Base-by-base conservation (phyloP, 805 yeast species). In the Priceomyces medius region DNA sequence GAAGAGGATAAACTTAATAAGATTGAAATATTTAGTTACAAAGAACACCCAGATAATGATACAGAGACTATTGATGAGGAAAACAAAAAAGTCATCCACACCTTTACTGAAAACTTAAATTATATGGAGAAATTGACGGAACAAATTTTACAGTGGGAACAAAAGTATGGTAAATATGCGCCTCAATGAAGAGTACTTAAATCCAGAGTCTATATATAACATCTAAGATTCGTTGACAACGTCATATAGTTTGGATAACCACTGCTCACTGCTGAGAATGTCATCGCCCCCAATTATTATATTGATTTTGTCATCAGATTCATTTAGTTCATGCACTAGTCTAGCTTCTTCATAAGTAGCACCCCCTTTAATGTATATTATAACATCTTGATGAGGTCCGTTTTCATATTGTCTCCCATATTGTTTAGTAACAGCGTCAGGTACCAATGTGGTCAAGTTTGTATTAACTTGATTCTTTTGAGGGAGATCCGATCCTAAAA, bases 271-370 rank as follows among this genome's bases (percentile, higher is more conserved):
- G 43, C 66, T 71, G 40, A 68, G 42, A 10, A 68, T 49, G 17
- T 38, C 40, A 44, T 68, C 72, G 20, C 97, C 89, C 7, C 99
- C 99, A n/a, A 90, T 64, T 1, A 88, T 73, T 12, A 87, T 69
- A 48, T 88, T 77, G 34, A 85, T 72, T 7, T 77, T 79, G 26
- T 76, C 76, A 40, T 70, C 73, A 18, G 78, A 67, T 20, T 64
- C 64, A 54, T 84, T 83, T 47, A 89, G 71, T 46, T 88, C 86
- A 41, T 85, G 80, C 3, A 90, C 80, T 18, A 89, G 64, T 46
- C 97, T 76, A 0, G 95, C 87, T 59, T 93, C 99, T 61, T 91
- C 98, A 58, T 80, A 88, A 1, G 98, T 91, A 2, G 78, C 84
- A 12, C 99, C 99, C 4, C 97, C 98, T 38, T 88, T 79, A 39